These are phyloP conservation scores for Thalassiosira oceanica DNA, from an alignment of 352 stramenopile species.

Conservation along the genomic window DNA sequence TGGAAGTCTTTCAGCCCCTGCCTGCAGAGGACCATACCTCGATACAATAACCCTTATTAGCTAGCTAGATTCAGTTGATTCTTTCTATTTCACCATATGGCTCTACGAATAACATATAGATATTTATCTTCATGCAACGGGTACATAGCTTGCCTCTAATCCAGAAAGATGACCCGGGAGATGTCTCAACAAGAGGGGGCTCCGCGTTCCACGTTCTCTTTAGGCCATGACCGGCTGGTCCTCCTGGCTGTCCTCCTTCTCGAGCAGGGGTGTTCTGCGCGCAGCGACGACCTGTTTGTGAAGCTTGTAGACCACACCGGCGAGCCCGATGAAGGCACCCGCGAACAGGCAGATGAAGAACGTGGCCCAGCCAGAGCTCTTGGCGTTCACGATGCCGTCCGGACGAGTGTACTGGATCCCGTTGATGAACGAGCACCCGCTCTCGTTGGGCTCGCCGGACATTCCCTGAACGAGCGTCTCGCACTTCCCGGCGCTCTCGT, in stretches of 20 bases:
- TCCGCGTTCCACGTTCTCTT: too few relatives aligned
- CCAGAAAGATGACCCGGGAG: too few relatives aligned
- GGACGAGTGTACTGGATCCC: conserved; percentile 58
- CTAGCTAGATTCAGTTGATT: too few relatives aligned
- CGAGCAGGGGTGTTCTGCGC: conserved; percentile 6
- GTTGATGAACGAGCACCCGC: conserved; percentile 62
- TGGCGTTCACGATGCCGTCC: conserved; percentile 8
- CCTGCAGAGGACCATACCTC: too few relatives aligned
- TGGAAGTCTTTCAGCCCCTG: too few relatives aligned
- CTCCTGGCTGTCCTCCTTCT: conserved; percentile 7
- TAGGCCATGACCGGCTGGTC: not conserved
- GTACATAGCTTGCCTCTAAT: too few relatives aligned
- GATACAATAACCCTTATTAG: too few relatives aligned
- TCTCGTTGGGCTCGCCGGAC: conserved; percentile 45
- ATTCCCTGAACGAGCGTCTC: conserved; percentile 34
- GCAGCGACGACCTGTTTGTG: conserved; percentile 6
- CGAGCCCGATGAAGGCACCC: conserved; percentile 13
- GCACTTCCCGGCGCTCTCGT: conserved; percentile 23
- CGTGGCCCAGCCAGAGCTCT: not conserved
- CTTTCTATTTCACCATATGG: too few relatives aligned
- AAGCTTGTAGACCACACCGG: not conserved
- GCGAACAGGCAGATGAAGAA: conserved; percentile 19
- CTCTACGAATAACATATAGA: too few relatives aligned
- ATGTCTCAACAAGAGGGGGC: too few relatives aligned
- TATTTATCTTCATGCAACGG: too few relatives aligned